A percentile compares a stretch with the other conserved stretches of the same genome.
These are phyloP conservation scores for Aschersonia sp. DNA, from an alignment of 2,329 filamentous ascomycete species.

Conservation along the genomic window DNA sequence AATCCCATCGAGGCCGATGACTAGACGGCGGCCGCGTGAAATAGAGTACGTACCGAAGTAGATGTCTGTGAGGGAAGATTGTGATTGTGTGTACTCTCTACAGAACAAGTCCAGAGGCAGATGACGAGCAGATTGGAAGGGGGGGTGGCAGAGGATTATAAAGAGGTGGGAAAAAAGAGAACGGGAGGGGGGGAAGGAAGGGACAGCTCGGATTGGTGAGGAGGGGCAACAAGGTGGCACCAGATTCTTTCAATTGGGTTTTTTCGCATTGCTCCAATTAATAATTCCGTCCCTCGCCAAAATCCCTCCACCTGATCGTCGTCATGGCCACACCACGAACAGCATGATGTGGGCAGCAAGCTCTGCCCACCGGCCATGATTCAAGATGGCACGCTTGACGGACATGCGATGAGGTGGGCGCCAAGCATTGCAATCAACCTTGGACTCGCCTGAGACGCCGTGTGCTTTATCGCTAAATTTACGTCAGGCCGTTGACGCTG, in stretches of 20 bases:
- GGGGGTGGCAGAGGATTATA: constrained; percentile 1
- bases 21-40: no score
- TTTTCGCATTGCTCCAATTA: neutral
- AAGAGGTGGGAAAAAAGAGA: neutral
- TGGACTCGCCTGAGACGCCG: neutral
- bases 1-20: no score
- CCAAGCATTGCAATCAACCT: neutral
- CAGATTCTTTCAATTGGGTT: neutral
- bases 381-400: neutral
- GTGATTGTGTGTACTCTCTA: no score
- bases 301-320: neutral
- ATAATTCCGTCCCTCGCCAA: neutral
- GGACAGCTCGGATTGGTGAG: constrained; percentile 1
- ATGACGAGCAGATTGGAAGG: constrained; percentile 1
- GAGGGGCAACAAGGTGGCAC: neutral
- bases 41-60: no score
- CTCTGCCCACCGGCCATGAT: neutral
- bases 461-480: neutral
- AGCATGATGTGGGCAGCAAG: neutral
- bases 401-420: neutral
- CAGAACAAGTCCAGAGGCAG: neutral
- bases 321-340: neutral
- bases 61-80: no score
- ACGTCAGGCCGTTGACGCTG: no score
- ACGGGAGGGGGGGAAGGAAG: constrained; percentile 1